These are phyloP conservation scores for Bipolaris oryzae DNA, from an alignment of 2,329 filamentous ascomycete genomes.

Conservation along the genomic window DNA sequence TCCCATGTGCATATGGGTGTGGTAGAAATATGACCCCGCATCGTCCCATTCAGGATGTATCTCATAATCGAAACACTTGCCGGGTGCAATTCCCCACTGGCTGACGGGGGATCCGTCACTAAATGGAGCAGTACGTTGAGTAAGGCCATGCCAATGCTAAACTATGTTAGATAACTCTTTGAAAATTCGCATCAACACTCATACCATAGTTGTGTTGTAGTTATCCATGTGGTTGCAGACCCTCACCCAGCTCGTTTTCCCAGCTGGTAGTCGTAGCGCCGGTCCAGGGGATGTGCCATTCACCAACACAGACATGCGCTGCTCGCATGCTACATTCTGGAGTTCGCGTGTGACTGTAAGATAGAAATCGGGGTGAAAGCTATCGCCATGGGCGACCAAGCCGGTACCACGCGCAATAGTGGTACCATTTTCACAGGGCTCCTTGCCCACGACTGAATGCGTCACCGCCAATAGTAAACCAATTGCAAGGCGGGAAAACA, in stretches of 20 bases:
- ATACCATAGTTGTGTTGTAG: slow-evolving; percentile 63
- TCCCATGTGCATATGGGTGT: slow-evolving; percentile 70
- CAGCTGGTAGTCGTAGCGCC: slow-evolving; percentile 54
- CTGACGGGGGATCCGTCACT: slow-evolving; percentile 68
- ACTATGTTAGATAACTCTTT: background rate
- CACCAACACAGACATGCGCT: slow-evolving; percentile 56
- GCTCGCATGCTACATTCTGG: slow-evolving; percentile 55
- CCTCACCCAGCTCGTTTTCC: slow-evolving; percentile 59
- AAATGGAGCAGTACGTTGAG: slow-evolving; percentile 64
- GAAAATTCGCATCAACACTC: background rate
- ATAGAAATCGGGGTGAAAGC: slow-evolving; percentile 53
- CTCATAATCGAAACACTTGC: slow-evolving; percentile 71
- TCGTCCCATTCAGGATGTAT: slow-evolving; percentile 59
- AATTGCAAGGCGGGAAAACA: background rate
- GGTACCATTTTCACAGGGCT: background rate
- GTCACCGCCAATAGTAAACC: slow-evolving; percentile 4
- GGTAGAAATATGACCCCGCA: slow-evolving; percentile 71
- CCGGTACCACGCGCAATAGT: background rate
- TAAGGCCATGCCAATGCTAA: slow-evolving; percentile 72
- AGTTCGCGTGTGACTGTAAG: slow-evolving; percentile 54
- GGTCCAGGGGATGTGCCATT: slow-evolving; percentile 63
- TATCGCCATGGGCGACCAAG: slow-evolving; percentile 8
- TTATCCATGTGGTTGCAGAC: slow-evolving; percentile 64
- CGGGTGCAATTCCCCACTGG: slow-evolving; percentile 69
- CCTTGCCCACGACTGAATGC: background rate